These are phyloP conservation scores for Aspergillus olivimuriae DNA, from an alignment of 495 filamentous ascomycete species.

Conservation along the genomic window DNA sequence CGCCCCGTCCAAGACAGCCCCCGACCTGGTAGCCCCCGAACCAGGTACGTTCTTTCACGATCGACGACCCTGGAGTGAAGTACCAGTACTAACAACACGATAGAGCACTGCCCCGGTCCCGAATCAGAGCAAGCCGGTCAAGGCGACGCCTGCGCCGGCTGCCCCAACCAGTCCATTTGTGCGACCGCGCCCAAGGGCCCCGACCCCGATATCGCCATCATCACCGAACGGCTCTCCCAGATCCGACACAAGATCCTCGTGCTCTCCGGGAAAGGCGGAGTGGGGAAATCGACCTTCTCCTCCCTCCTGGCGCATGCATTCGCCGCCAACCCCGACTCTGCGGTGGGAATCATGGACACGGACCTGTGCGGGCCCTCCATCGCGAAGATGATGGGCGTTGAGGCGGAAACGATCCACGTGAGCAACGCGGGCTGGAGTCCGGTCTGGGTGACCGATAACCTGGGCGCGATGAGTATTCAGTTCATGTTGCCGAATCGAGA, in stretches of 20 bases:
- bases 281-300: constrained; percentile 91
- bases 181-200: constrained; percentile 91
- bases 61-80: background rate
- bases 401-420: constrained; percentile 85
- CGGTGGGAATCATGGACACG: constrained; percentile 91
- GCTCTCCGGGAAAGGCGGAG: constrained; percentile 90
- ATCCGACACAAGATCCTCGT: constrained; percentile 89
- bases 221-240: constrained; percentile 71
- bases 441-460: constrained; percentile 86
- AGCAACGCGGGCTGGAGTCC: constrained; percentile 81
- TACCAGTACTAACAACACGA: background rate
- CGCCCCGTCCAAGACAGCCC: constrained; percentile 61
- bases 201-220: constrained; percentile 86
- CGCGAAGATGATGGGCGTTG: constrained; percentile 97
- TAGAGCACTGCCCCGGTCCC: constrained; percentile 91
- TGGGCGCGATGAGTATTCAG: constrained; percentile 92
- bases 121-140: constrained; percentile 80
- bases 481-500: constrained; percentile 94
- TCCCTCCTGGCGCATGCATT: constrained; percentile 82
- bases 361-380: constrained; percentile 94
- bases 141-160: constrained; percentile 84
- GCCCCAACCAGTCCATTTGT: constrained; percentile 94
- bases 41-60: constrained; percentile 47
- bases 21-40: constrained; percentile 84
- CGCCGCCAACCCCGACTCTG: constrained; percentile 64